Conservation (phyloP, 345 rosid species). For the Leavenworthia alabamica region DNA sequence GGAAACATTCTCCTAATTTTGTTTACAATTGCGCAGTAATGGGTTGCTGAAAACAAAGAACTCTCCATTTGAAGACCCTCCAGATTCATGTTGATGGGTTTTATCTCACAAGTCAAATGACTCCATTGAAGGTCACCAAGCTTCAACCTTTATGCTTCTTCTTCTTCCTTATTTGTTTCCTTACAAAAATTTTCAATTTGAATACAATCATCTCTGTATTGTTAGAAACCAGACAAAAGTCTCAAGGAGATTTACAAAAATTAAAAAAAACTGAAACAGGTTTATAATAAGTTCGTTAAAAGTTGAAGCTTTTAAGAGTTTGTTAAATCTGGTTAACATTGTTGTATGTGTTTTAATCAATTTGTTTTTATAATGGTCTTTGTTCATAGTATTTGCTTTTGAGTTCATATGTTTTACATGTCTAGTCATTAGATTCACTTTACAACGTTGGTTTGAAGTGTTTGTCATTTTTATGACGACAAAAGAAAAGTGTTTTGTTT, state of each 20-base stretch:
- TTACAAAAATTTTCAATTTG: constrained; percentile 22
- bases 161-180: constrained; percentile 17
- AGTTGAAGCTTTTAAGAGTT: constrained; percentile 23
- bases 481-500: constrained; percentile 5
- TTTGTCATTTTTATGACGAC: constrained; percentile 23
- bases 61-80: constrained; percentile 22
- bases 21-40: constrained; percentile 96
- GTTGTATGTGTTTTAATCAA: constrained; percentile 25
- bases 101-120: constrained; percentile 16
- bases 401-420: not conserved
- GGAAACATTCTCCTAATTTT: constrained; percentile 69
- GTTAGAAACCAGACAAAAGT: constrained; percentile 25
- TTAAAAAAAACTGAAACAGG: constrained; percentile 13
- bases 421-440: constrained; percentile 22
- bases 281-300: constrained; percentile 28
- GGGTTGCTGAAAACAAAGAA: constrained; percentile 60
- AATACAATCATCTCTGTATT: constrained; percentile 26
- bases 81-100: constrained; percentile 23
- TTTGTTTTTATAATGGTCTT: constrained; percentile 17
- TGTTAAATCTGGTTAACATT: constrained; percentile 23
- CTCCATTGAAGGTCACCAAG: constrained; percentile 24
- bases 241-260: not conserved
- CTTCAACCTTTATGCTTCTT: constrained; percentile 15
- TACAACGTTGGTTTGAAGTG: constrained; percentile 7
- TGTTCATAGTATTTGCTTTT: constrained; percentile 11